Evolutionary conservation across 2,329 filamentous ascomycete genomes (phyloP), one percentile per base, ranked within the genome.

Genomic region (Lasiodiplodia citricola): DNA sequence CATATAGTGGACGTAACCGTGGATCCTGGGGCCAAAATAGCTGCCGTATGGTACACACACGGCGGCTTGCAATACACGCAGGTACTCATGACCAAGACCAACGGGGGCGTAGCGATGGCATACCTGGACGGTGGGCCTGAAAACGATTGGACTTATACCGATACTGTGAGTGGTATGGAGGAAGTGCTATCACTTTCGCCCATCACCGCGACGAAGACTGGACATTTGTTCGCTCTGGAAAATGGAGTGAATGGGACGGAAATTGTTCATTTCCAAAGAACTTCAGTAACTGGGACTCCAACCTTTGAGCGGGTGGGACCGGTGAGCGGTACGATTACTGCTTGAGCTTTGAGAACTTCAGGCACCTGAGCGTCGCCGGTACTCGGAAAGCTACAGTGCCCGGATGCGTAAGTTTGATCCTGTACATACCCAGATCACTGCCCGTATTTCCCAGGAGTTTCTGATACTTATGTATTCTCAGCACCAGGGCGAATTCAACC

Each of bases 91-190:
- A 55, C 50, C 1, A 21, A 31, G 23, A 14, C 2, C 6, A 16
- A 18, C 50, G 62, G 62, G 10, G 35, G 50, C 37, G 62, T 66
- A 7, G 55, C 28, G 62, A 66, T 55, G 62, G 62, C 50, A 11
- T 55, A 66, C 37, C 8, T 55, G 21, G 50, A 66, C 18, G 50
- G 62, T 2, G 25, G 16, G 4, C 60, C 60, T 18, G 31, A 23
- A 2, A n/a, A 21, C 1, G 18, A 35, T 8, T 65, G 62, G 62
- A 31, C n/a, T n/a, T 35, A 13, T 7, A 23, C 25, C 1, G 28
- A 10, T 2, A 13, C 16, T 0, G 51, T 66, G 3, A 5, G 6
- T 0, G 63, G 63, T 1, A 56, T 47, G 63, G 63, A 66, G 11
- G n/a, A 44, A 2, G 37, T 66, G 1, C 14, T 66, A 2, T 23